A percentile compares a stretch with the other conserved stretches of the same genome.
phyloP scores from a whole-genome alignment of 2,329 filamentous ascomycete genomes.

The Ceratocystis harringtonii region DNA sequence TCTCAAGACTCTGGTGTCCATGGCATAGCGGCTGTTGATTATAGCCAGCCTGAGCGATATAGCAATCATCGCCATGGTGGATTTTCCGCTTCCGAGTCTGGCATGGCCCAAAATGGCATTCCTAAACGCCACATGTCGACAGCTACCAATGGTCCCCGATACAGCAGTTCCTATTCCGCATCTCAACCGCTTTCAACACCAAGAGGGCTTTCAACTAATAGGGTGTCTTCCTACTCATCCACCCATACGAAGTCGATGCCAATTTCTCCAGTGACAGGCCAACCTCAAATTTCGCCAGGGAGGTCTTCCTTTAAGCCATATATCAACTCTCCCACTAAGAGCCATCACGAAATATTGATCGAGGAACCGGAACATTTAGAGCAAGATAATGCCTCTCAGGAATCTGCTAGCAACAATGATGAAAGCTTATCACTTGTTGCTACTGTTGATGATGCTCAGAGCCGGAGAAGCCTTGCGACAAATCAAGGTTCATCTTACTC shows the following conservation, averaged over 20 bases:
- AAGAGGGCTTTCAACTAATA: background rate
- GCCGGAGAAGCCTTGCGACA: background rate
- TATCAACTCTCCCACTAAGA: background rate
- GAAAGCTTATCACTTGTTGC: slow-evolving; percentile 41
- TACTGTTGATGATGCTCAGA: slow-evolving; percentile 34
- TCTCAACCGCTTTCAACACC: background rate
- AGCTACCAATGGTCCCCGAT: background rate
- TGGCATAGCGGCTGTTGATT: background rate
- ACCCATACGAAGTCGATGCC: background rate
- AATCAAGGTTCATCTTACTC: background rate
- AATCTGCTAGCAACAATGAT: slow-evolving; percentile 22
- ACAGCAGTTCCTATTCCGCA: background rate
- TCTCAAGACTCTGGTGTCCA: slow-evolving; percentile 11
- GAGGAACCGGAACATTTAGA: background rate
- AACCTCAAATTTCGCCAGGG: background rate
- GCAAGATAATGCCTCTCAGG: background rate
- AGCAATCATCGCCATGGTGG: background rate
- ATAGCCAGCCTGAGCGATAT: background rate
- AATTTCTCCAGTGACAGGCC: background rate
- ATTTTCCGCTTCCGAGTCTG: background rate
- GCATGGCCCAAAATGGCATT: background rate
- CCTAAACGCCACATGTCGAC: background rate
- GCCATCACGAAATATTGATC: background rate
- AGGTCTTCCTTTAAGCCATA: background rate
- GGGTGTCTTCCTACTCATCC: background rate